Evolutionary conservation across 768 basidiomycete species (phyloP), one percentile per base, ranked within the genome.

Genomic region (Rhodotorula paludigena): DNA sequence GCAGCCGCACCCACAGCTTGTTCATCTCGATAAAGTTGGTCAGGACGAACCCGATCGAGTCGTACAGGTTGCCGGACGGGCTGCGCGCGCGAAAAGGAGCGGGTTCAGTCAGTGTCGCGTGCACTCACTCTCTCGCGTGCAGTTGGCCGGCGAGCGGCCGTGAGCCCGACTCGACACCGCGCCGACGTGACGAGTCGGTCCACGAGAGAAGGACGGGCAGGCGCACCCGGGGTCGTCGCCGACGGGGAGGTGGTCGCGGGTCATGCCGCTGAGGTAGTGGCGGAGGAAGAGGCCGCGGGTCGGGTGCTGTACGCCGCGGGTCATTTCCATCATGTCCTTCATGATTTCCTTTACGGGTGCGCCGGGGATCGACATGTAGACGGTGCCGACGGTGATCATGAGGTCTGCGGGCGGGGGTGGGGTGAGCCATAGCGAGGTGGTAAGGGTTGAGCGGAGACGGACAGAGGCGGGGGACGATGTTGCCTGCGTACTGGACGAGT

Each of bases 261-360:
- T 98, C 81, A 98, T 93, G 21, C 96, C 94, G 66, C 89, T 92
- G 41, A 98, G 85, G 79, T 98, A 98, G 77, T 99, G 94, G 35
- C 94, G 84, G 42, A 99, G 82, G 80, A 99, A 99, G 41, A 99
- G 81, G 25, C 96, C 96, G 53, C 96, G 84, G 57, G 92, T 91
- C n/a, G 96, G 94, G 77, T 98, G 92, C 70, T 98, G 83, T 9
- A 99, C 92, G 68, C 96, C 96, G 28, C 92, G 83, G 42, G 92
- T 92, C 96, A 98, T 98, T 79, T 99, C 96, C 89, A 99, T 89
- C 94, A 98, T 97, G 79, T 99, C 96, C 83, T 96, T 98, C 94
- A 98, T 99, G 69, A 99, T 92, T 81, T 99, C 94, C 82, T 92
- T 96, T 63, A 98, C 87, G 8, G 94, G 94, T 16, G 94, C 93